Base-by-base conservation (phyloP, 2,329 filamentous ascomycete species). In the Alternaria sp. region DNA sequence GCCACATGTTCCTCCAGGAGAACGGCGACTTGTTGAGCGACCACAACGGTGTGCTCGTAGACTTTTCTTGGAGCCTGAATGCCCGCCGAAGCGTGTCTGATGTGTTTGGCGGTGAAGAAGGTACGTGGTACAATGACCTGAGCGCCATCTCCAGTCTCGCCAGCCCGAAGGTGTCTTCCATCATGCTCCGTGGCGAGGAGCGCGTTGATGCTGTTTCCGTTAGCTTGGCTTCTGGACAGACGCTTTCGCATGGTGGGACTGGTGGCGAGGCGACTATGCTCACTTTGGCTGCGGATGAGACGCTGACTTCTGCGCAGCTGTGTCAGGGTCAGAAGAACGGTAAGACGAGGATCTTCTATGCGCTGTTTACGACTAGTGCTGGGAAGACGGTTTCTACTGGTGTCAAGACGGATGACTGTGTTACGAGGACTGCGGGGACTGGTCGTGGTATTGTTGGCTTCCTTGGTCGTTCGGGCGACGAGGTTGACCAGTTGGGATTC, bases 11-110 rank as follows among this genome's bases (percentile, higher is more conserved):
- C 79, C 76, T 90, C 13, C 85, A 89, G 72, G 51, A 81, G 4
- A 80, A 88, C 66, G 88, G 87, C 26, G 84, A 74, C 63, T 81
- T 89, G 17, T 80, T 91, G 25, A 86, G 86, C 2, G 89, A 91
- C 73, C 89, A 91, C 73, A 89, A 91, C 76, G 88, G 88, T 2
- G 81, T 91, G 59, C 79, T 82, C n/a, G 84, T 86, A n/a, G 80
- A 85, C 70, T 84, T 89, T 72, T 79, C 61, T 3, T 78, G 75
- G 75, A 62, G 54, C 3, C 50, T 66, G 15, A 61, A 59, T 28
- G 55, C 54, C 10, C 47, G 63, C 10, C 58, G 67, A 30, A 52
- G 55, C 1, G 49, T 71, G 11, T 81, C 68, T 84, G 65, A 71
- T 11, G 82, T 81, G 70, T 83, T 77, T 67, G 86, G 86, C 43